Conservation (phyloP, 176 grass and related monocot species). For the Eleusine coracana region DNA sequence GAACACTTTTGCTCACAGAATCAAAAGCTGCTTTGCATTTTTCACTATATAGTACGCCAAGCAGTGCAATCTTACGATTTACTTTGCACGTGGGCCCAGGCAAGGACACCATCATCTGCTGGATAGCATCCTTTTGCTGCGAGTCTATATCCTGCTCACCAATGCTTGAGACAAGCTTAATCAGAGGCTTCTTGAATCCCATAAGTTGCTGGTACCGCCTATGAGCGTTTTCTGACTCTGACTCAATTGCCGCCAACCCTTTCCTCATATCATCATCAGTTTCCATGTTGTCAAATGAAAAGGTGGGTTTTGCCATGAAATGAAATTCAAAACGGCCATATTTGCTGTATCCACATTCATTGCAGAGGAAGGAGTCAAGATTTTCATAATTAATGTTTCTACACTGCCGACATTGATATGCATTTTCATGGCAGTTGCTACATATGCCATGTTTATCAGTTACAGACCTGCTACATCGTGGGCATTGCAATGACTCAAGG, state of each 20-base stretch:
- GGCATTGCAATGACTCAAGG: conserved; percentile 97
- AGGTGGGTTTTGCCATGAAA: conserved; percentile 98
- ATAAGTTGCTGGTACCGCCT: conserved; percentile 96
- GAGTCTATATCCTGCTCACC: conserved; percentile 95
- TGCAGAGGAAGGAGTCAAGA: conserved; percentile 97
- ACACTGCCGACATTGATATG: conserved; percentile 95
- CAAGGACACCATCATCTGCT: conserved; percentile 99
- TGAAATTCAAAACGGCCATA: conserved; percentile 99
- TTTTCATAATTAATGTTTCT: conserved; percentile 99
- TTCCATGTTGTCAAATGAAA: conserved; percentile 99
- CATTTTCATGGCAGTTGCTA: conserved; percentile 98
- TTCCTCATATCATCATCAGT: conserved; percentile 98
- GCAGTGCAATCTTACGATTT: conserved; percentile 94
- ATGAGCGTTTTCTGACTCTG: conserved; percentile 97
- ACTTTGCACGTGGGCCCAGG: conserved; percentile 96
- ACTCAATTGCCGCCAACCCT: conserved; percentile 93
- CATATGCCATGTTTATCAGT: conserved; percentile 98
- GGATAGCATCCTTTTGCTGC: conserved; percentile 95
- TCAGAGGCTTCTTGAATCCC: conserved; percentile 96
- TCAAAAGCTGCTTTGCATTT: conserved; percentile 99
- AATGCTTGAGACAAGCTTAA: conserved; percentile 96
- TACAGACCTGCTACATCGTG: conserved; percentile 90
- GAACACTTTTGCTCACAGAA: conserved; percentile 97
- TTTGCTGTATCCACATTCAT: conserved; percentile 99
- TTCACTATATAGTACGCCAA: conserved; percentile 97